A percentile compares a stretch with the other conserved stretches of the same genome.
Evolutionary conservation across 495 filamentous ascomycete genomes (phyloP).

Genomic region (Neurospora terricola): DNA sequence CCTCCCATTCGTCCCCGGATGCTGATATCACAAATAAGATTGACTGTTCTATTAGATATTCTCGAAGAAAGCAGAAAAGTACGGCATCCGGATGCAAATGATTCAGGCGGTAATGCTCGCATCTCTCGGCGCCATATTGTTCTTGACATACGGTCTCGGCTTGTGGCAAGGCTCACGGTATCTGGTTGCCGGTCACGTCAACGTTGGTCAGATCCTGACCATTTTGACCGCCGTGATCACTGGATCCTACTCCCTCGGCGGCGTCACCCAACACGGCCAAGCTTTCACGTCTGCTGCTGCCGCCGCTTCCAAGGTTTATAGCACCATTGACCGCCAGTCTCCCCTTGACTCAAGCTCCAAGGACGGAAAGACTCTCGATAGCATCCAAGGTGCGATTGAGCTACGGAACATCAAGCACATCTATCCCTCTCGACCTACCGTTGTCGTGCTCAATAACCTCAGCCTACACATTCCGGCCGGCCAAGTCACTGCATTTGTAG

Average conservation of each 20-base stretch:
- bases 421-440: constrained; percentile 79
- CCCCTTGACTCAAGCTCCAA: constrained; percentile 60
- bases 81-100: not conserved
- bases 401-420: constrained; percentile 69
- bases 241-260: constrained; percentile 50
- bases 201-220: not conserved
- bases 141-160: not conserved
- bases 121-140: not conserved
- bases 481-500: constrained; percentile 73
- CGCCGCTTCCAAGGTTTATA: constrained; percentile 66
- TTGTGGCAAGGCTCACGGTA: not conserved
- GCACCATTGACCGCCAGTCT: constrained; percentile 66
- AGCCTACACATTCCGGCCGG: constrained; percentile 66
- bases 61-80: not conserved
- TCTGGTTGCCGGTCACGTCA: not conserved
- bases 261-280: constrained; percentile 62
- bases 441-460: constrained; percentile 67
- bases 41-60: not conserved
- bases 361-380: constrained; percentile 51
- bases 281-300: constrained; percentile 63
- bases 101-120: not conserved
- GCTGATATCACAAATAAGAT: not conserved
- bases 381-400: constrained; percentile 60
- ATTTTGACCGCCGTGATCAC: not conserved
- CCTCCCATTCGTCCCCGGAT: not conserved